Percentiles rank a stretch among this genome's conserved stretches.
phyloP scores from a whole-genome alignment of 1,139 yeast species.

The Scheffersomyces insectosa region DNA sequence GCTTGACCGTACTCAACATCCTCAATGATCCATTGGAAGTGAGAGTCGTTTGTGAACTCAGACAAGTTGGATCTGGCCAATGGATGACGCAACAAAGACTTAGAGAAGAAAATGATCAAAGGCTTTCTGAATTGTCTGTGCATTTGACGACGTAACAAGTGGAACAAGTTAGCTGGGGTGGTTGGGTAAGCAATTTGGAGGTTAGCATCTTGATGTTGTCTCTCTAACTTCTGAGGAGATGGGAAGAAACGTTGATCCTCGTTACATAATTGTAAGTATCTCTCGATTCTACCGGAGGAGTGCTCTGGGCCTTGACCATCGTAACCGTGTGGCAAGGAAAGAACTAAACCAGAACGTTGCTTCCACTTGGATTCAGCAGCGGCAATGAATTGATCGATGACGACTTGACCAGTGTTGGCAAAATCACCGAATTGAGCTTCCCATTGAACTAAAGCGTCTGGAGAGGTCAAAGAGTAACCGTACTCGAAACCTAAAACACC shows the following conservation, averaged over 20 bases:
- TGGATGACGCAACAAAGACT: slow-evolving; percentile 95
- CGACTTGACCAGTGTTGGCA: slow-evolving; percentile 98
- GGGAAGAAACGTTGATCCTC: slow-evolving; percentile 98
- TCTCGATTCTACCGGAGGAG: slow-evolving; percentile 95
- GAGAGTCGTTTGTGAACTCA: slow-evolving; percentile 90
- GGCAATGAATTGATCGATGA: slow-evolving; percentile 93
- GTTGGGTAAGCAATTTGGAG: slow-evolving; percentile 98
- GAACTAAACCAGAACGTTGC: slow-evolving; percentile 94
- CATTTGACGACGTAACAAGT: slow-evolving; percentile 96
- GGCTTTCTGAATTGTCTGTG: slow-evolving; percentile 99
- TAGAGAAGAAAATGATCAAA: slow-evolving; percentile 83
- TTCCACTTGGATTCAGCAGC: slow-evolving; percentile 99
- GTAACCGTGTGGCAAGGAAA: slow-evolving; percentile 98
- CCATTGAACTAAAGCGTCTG: slow-evolving; percentile 97
- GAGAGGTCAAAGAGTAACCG: slow-evolving; percentile 96
- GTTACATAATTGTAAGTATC: slow-evolving; percentile 93
- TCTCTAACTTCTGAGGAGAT: slow-evolving; percentile 77
- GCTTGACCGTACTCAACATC: slow-evolving; percentile 80
- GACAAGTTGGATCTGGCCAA: slow-evolving; percentile 82
- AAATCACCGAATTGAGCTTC: slow-evolving; percentile 99
- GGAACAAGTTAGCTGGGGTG: slow-evolving; percentile 97
- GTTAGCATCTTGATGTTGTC: slow-evolving; percentile 99
- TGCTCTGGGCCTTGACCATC: slow-evolving; percentile 99
- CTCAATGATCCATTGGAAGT: slow-evolving; percentile 94
- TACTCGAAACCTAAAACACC: slow-evolving; percentile 99